These are phyloP conservation scores for Neonectria hederae DNA, from an alignment of 2,329 filamentous ascomycete genomes.

Conservation along the genomic window DNA sequence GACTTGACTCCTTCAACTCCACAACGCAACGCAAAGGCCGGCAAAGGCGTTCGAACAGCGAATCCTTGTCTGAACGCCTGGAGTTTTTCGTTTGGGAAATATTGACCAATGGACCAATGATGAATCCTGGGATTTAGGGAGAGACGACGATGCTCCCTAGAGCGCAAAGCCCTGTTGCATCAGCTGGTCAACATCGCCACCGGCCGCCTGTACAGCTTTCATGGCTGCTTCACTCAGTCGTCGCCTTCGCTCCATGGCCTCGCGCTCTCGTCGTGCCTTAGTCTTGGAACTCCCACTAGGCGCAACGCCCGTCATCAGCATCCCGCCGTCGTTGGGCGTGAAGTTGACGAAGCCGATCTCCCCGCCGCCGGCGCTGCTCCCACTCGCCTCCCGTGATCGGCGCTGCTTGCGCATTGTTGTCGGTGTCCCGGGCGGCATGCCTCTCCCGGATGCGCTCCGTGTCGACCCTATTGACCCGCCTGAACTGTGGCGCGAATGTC, in stretches of 20 bases:
- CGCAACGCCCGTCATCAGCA: conserved; percentile 89
- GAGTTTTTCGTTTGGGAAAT: too few species aligned
- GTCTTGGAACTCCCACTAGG: conserved; percentile 93
- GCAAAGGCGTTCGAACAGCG: background rate
- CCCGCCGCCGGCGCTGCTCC: conserved; percentile 41
- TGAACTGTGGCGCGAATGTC: conserved; percentile 52
- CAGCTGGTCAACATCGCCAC: conserved; percentile 70
- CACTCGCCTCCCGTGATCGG: conserved; percentile 49
- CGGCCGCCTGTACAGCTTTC: conserved; percentile 74
- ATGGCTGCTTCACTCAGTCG: conserved; percentile 74
- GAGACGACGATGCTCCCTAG: conserved; percentile 30
- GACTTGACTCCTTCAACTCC: conserved; percentile 14
- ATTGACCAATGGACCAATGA: background rate
- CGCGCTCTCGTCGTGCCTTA: conserved; percentile 89
- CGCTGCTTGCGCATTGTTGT: conserved; percentile 53
- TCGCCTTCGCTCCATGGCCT: conserved; percentile 80
- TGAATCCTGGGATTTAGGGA: background rate
- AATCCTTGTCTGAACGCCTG: background rate
- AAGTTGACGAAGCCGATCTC: conserved; percentile 84
- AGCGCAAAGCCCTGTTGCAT: conserved; percentile 61
- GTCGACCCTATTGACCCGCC: conserved; percentile 49
- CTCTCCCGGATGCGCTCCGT: conserved; percentile 50
- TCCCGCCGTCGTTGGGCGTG: conserved; percentile 79
- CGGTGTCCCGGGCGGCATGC: conserved; percentile 51
- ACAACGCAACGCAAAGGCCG: conserved; percentile 1